phyloP scores from a whole-genome alignment of 139 green algal genomes.

The Pleodorina starrii region DNA sequence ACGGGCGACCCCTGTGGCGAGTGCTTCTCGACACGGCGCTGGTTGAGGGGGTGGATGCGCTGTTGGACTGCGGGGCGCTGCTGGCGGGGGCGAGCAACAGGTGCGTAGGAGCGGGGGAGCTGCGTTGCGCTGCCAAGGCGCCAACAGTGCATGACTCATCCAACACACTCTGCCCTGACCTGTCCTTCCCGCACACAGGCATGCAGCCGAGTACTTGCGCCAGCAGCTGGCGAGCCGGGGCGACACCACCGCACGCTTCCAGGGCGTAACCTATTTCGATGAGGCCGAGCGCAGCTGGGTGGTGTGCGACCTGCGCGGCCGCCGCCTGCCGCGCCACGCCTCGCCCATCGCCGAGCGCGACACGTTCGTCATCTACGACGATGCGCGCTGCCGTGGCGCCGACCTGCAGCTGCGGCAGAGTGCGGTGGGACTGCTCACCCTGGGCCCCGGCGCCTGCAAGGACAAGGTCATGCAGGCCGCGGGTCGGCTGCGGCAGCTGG shows the following conservation, averaged over 20 bases:
- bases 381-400: slow-evolving; percentile 67
- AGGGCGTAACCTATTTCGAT: slow-evolving; percentile 67
- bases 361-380: slow-evolving; percentile 68
- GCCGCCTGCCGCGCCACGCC: slow-evolving; percentile 1
- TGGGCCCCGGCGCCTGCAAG: slow-evolving; percentile 67
- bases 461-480: slow-evolving; percentile 78
- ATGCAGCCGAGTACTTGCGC: slow-evolving; percentile 49
- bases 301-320: slow-evolving; percentile 23
- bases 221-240: background rate
- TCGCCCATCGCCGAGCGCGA: slow-evolving; percentile 63
- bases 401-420: slow-evolving; percentile 61
- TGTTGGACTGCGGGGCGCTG: slow-evolving; percentile 75
- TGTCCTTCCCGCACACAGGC: background rate
- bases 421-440: slow-evolving; percentile 73
- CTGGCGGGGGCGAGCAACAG: slow-evolving; percentile 66
- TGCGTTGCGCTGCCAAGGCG: too few relatives aligned
- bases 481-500: slow-evolving; percentile 59
- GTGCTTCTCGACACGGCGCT: slow-evolving; percentile 63
- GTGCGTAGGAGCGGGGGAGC: too few relatives aligned
- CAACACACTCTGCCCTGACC: too few relatives aligned
- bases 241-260: background rate
- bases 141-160: too few relatives aligned
- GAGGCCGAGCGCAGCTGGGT: slow-evolving; percentile 12
- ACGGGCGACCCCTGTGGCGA: slow-evolving; percentile 52
- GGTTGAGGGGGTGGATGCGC: slow-evolving; percentile 48